Conservation (phyloP, 257 asterid genomes). For the Echites panduratus region DNA sequence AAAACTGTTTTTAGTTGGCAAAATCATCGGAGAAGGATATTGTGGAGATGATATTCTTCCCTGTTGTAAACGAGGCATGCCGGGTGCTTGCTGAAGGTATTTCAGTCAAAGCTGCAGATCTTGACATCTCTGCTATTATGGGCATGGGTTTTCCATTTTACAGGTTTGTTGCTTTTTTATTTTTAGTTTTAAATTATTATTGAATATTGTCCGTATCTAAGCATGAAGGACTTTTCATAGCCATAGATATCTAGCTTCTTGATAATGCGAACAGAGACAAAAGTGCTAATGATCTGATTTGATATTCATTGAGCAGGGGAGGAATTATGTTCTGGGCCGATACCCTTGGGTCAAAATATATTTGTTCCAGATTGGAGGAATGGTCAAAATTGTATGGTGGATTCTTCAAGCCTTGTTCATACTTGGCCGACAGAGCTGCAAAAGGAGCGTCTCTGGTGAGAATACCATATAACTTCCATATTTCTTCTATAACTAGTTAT, state of each 20-base stretch:
- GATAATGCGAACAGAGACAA: neutral
- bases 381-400: slow-evolving; percentile 69
- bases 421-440: slow-evolving; percentile 74
- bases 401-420: slow-evolving; percentile 81
- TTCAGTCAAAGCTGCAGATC: slow-evolving; percentile 87
- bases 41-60: slow-evolving; percentile 90
- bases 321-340: slow-evolving; percentile 95
- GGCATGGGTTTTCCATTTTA: slow-evolving; percentile 98
- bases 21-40: slow-evolving; percentile 76
- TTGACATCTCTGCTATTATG: slow-evolving; percentile 88
- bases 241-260: neutral
- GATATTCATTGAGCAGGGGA: slow-evolving; percentile 49
- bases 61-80: slow-evolving; percentile 94
- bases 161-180: slow-evolving; percentile 36
- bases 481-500: neutral
- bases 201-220: neutral
- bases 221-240: neutral
- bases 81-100: slow-evolving; percentile 89
- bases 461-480: neutral
- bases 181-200: neutral
- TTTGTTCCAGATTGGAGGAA: slow-evolving; percentile 68
- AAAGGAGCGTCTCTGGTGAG: slow-evolving; percentile 85
- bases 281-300: neutral
- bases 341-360: slow-evolving; percentile 78
- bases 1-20: slow-evolving; percentile 31